Percentiles rank a stretch among this genome's conserved stretches.
Conservation (phyloP, 2,329 filamentous ascomycete species). For the Elsinoe necatrix region DNA sequence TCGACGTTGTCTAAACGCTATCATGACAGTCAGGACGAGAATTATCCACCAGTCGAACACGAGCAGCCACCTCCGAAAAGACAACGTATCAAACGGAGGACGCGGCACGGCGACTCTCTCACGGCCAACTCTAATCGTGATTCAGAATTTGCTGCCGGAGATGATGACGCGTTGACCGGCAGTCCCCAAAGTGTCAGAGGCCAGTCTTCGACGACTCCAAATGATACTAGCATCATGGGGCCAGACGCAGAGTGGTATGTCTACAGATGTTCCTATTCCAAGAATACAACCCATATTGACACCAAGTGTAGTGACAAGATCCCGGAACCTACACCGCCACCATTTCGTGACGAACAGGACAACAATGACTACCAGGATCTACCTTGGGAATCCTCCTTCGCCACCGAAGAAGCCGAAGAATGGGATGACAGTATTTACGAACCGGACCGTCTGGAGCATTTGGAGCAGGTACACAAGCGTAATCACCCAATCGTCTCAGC, state of each 20-base stretch:
- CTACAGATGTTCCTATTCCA: neutral
- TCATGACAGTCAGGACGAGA: neutral
- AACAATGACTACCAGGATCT: slow-evolving; percentile 18
- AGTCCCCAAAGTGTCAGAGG: too few species aligned
- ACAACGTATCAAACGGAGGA: neutral
- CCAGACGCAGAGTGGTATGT: neutral
- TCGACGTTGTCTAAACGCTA: neutral
- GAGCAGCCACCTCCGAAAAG: neutral
- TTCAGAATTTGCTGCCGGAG: too few species aligned
- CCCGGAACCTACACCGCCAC: neutral
- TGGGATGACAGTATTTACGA: slow-evolving; percentile 29
- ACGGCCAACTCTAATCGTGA: too few species aligned
- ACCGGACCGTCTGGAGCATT: slow-evolving; percentile 20
- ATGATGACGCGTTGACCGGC: too few species aligned
- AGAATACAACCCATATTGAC: neutral
- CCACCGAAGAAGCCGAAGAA: slow-evolving; percentile 18
- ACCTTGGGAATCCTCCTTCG: slow-evolving; percentile 23
- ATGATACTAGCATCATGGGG: too few species aligned
- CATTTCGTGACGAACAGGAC: neutral
- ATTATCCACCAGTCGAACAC: neutral
- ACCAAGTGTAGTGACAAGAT: neutral
- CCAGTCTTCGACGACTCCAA: too few species aligned
- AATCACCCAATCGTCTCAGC: slow-evolving; percentile 26
- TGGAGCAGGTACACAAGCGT: slow-evolving; percentile 22
- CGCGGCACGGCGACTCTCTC: neutral